phyloP scores from a whole-genome alignment of 1,284 basidiomycete genomes.

The Moesziomyces globuligerus region DNA sequence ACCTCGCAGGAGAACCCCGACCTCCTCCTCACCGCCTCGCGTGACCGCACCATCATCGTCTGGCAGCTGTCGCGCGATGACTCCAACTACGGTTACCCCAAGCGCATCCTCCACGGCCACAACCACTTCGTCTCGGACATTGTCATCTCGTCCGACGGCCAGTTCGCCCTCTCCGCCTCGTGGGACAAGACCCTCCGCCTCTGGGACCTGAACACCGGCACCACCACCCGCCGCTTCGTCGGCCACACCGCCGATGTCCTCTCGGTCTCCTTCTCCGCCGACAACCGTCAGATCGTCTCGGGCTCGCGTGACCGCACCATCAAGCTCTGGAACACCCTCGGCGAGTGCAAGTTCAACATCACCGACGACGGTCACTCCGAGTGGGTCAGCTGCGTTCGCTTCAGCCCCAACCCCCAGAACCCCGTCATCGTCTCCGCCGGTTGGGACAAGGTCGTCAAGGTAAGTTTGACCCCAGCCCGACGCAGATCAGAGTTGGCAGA shows the following conservation, averaged over 20 bases:
- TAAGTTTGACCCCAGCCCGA: slow-evolving; percentile 71
- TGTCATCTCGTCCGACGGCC: slow-evolving; percentile 87
- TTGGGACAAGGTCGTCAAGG: slow-evolving; percentile 99
- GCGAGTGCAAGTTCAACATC: slow-evolving; percentile 99
- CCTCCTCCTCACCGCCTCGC: slow-evolving; percentile 94
- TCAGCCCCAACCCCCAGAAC: slow-evolving; percentile 97
- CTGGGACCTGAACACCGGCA: slow-evolving; percentile 75
- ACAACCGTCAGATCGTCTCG: slow-evolving; percentile 86
- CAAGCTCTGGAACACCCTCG: slow-evolving; percentile 99
- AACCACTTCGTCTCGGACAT: slow-evolving; percentile 99
- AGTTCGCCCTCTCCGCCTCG: slow-evolving; percentile 98
- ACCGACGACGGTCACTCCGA: slow-evolving; percentile 87
- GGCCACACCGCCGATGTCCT: slow-evolving; percentile 98
- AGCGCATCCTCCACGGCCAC: slow-evolving; percentile 97
- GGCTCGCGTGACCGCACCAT: slow-evolving; percentile 94
- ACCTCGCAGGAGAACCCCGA: slow-evolving; percentile 96
- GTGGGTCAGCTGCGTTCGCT: slow-evolving; percentile 97
- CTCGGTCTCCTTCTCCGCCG: slow-evolving; percentile 71
- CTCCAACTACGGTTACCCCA: slow-evolving; percentile 70
- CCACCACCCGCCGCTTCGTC: slow-evolving; percentile 78
- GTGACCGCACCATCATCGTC: slow-evolving; percentile 99
- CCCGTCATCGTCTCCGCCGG: slow-evolving; percentile 98
- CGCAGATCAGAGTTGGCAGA: slow-evolving; percentile 7
- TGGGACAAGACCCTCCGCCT: slow-evolving; percentile 99
- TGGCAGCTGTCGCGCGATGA: slow-evolving; percentile 99